Conservation (phyloP, 2,329 filamentous ascomycete species). For the Dothidotthia symphoricarpi region DNA sequence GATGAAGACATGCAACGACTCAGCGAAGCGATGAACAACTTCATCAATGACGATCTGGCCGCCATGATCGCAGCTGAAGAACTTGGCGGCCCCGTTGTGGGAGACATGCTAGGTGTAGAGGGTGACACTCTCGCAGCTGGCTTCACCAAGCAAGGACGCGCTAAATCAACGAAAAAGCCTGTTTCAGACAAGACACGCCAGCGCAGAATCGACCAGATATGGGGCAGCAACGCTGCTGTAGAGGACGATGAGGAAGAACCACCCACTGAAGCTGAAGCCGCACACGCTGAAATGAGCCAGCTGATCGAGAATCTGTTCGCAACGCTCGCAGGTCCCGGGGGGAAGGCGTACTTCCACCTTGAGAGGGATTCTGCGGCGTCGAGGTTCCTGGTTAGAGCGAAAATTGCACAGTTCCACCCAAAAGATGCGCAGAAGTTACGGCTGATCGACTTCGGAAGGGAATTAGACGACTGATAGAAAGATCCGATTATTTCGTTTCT, state of each 20-base stretch:
- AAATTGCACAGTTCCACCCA: slow-evolving; percentile 57
- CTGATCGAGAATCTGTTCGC: slow-evolving; percentile 50
- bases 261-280: slow-evolving; percentile 49
- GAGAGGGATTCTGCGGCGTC: slow-evolving; percentile 53
- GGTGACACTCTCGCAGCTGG: slow-evolving; percentile 55
- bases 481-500: no score
- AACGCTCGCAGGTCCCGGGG: slow-evolving; percentile 37
- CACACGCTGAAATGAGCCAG: slow-evolving; percentile 48
- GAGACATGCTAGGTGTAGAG: slow-evolving; percentile 65
- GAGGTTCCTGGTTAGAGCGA: slow-evolving; percentile 55
- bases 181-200: slow-evolving; percentile 42
- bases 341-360: slow-evolving; percentile 50
- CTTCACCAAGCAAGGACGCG: slow-evolving; percentile 54
- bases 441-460: slow-evolving; percentile 54
- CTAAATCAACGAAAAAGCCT: slow-evolving; percentile 42
- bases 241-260: slow-evolving; percentile 24
- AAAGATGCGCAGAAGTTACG: slow-evolving; percentile 53
- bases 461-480: slow-evolving; percentile 37
- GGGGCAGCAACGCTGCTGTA: slow-evolving; percentile 38
- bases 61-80: slow-evolving; percentile 79
- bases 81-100: slow-evolving; percentile 77
- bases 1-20: slow-evolving; percentile 61
- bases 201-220: slow-evolving; percentile 53
- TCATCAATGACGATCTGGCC: slow-evolving; percentile 69
- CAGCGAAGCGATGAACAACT: slow-evolving; percentile 63